Base-by-base conservation (phyloP, 345 rosid genomes). In the Fremontodendron californicum region DNA sequence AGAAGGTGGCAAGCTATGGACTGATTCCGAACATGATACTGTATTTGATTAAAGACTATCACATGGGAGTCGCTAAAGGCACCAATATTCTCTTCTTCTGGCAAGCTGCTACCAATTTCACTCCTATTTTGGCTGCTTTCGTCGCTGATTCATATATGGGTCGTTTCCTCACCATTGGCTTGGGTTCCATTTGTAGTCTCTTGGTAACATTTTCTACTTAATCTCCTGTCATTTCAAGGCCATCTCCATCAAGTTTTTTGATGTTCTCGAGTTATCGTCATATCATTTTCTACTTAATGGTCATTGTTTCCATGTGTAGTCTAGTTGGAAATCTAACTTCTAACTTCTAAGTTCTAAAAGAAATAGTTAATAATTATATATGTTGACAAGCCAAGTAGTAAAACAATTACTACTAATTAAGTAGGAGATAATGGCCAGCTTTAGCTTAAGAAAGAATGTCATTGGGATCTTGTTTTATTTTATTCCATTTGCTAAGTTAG, bases 1-100 rank as follows among this genome's bases (percentile, higher is more conserved):
- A 91, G 88, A 88, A 87, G 81, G 91, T 91, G 81, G 89, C 96
- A 40, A 90, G 94, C 75, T 91, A 91, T 81, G 96, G 96, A 31
- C 69, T 91, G 74, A 9, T 81, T 48, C 84, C 92, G 46, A 90
- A 91, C 81, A 91, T 91, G 92, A 88, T 91, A 45, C 61, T 86
- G 69, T 91, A 91, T 70, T 52, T 91, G 81, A 87, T 85, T 31
- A 77, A 45, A 71, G 90, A 87, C 60, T 91, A 90, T 66, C 78
- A 83, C 45, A 42, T 90, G 62, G 86, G 86, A 15, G 86, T 88
- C 6, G 89, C 90, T 9, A 87, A 82, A 78, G 92, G 90, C 27
- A 77, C 93, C 27, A 88, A 86, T 80, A 73, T 90, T 1, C 83
- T 91, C 75, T 86, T 83, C 85, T 81, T 88, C 75, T 91, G 93